Base-by-base conservation (phyloP, 768 basidiomycete genomes). In the Amanita pseudoporphyria region DNA sequence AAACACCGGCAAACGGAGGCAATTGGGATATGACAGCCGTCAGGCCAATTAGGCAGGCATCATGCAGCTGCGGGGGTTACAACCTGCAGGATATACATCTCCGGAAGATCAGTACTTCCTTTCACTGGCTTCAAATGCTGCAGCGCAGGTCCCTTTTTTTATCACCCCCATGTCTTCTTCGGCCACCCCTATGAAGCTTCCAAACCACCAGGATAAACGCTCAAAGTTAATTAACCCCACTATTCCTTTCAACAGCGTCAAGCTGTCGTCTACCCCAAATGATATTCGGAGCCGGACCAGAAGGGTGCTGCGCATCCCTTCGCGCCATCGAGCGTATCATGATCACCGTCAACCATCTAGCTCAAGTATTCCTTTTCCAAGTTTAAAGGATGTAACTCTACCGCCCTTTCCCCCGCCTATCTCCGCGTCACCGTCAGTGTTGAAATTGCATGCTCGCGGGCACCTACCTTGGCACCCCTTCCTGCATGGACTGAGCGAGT, bases 401-500 rank as follows among this genome's bases (percentile, higher is more conserved):
- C 49, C 40, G 22, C 30, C 49, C 9, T 40, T 40, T 33, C 47
- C 39, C 2, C 6, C 39, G 1, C 49, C 31, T 5, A 43, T 50
- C 16, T 13, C 22, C 7, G 22, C 40, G 2, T 32, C 32, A 12
- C 2, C 36, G 12, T 21, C 49, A 5, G 41, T 28, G 3, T n/a
- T 19, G 16, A 50, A 50, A 43, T 24, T n/a, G n/a, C 38, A 19
- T 13, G 1, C 40, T 6, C 40, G 19, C 21, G 26, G 31, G 9
- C 30, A 3, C 16, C 16, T 6, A 13, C 30, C 39, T 35, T 50
- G 49, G 49, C 35, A 28, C 6, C 49, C 32, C 10, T 21, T 35
- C 10, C 14, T 51, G 14, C 26, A 7, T 12, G 26, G 24, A 19
- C 30, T 50, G 13, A 13, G 9, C 5, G 52, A 58, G 46, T 64